phyloP scores from a whole-genome alignment of 495 filamentous ascomycete genomes.

The Aspergillus olivimuriae region DNA sequence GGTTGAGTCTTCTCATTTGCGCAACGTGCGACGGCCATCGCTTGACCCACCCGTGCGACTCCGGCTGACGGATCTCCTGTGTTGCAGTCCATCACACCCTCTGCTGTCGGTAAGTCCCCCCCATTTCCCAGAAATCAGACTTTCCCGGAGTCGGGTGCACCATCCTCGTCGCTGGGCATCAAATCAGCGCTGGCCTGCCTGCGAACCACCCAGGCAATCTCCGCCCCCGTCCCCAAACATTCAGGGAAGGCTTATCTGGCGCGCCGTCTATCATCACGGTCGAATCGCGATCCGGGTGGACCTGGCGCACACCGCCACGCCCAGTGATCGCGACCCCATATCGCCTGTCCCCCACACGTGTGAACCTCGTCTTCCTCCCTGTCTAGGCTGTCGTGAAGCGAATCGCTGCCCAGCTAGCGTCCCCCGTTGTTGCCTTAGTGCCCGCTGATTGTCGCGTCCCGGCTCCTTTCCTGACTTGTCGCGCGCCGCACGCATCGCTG shows the following conservation, averaged over 20 bases:
- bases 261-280: conserved; percentile 15
- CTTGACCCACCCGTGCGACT: conserved; percentile 34
- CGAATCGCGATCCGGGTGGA: conserved; percentile 15
- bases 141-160: conserved; percentile 11
- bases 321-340: conserved; percentile 25
- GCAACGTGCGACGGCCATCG: too few relatives aligned
- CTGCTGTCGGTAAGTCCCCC: conserved; percentile 11
- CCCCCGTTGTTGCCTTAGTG: conserved; percentile 17
- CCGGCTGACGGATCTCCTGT: conserved; percentile 29
- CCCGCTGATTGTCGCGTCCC: conserved; percentile 22
- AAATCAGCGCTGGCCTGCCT: conserved; percentile 10
- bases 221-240: too few relatives aligned
- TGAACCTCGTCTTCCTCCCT: conserved; percentile 19
- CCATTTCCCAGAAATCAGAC: conserved; percentile 4
- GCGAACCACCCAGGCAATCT: too few relatives aligned
- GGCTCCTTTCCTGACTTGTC: conserved; percentile 21
- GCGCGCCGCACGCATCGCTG: conserved; percentile 33
- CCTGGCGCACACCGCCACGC: conserved; percentile 32
- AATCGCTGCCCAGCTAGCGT: conserved; percentile 40
- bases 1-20: conserved; percentile 18
- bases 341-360: conserved; percentile 33
- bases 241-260: conserved; percentile 9
- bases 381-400: conserved; percentile 38
- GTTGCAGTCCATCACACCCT: conserved; percentile 19
- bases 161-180: conserved; percentile 15